Conservation (phyloP, 2,329 filamentous ascomycete genomes). For the Cladosporium sp. region DNA sequence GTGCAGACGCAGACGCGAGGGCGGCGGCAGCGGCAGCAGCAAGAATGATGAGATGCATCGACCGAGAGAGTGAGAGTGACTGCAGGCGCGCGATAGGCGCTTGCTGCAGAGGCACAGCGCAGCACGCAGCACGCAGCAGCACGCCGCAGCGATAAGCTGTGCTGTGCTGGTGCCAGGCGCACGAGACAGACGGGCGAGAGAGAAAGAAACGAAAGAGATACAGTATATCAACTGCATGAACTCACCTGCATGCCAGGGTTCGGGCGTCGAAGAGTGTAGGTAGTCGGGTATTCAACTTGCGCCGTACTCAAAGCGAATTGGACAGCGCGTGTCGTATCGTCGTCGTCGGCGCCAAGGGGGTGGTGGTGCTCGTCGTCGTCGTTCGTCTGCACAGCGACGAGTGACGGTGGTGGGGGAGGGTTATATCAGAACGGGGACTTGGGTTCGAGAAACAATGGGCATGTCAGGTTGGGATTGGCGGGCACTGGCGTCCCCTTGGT, state of each 20-base stretch:
- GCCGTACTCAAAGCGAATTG: conserved; percentile 44
- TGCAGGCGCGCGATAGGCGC: conserved; percentile 3
- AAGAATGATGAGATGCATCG: background rate
- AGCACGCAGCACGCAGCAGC: background rate
- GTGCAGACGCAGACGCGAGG: background rate
- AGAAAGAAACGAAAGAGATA: background rate
- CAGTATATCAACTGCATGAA: background rate
- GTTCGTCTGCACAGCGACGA: conserved; percentile 2
- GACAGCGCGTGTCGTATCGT: conserved; percentile 29
- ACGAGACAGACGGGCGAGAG: background rate
- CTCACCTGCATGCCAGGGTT: conserved; percentile 12
- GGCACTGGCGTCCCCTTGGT: background rate
- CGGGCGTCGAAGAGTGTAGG: background rate
- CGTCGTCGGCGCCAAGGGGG: background rate
- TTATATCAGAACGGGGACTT: background rate
- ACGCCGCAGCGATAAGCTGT: background rate
- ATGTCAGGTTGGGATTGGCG: conserved; percentile 5
- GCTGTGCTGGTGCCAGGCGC: background rate
- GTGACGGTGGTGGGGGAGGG: background rate
- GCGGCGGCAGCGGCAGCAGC: too few species aligned
- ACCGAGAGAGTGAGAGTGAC: background rate
- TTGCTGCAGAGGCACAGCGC: background rate
- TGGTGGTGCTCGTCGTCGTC: background rate
- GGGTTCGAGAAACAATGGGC: background rate
- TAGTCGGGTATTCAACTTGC: conserved; percentile 9